phyloP scores from a whole-genome alignment of 2,329 filamentous ascomycete genomes.

The Onygena corvina region DNA sequence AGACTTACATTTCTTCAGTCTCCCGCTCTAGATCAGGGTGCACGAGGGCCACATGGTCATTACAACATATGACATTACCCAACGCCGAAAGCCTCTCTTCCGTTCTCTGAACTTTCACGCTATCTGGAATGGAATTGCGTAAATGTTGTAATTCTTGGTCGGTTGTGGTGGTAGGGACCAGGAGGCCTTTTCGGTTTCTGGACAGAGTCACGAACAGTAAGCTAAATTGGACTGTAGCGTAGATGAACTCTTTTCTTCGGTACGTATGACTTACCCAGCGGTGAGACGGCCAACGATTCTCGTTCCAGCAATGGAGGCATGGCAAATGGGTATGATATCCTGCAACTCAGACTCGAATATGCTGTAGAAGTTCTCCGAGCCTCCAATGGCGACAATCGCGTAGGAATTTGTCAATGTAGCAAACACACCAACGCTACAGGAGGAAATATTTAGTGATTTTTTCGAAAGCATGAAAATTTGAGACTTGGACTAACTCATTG shows the following conservation, averaged over 20 bases:
- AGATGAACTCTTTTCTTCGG: background rate
- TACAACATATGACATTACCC: conserved; percentile 91
- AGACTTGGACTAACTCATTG: conserved; percentile 32
- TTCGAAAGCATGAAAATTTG: background rate
- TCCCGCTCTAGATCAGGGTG: conserved; percentile 95
- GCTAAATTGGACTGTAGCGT: background rate
- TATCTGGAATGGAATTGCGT: conserved; percentile 84
- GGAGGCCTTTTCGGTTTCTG: conserved; percentile 88
- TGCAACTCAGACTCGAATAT: conserved; percentile 96
- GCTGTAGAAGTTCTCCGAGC: conserved; percentile 98
- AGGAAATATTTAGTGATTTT: background rate
- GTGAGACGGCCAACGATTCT: conserved; percentile 93
- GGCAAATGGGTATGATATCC: conserved; percentile 93
- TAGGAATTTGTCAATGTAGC: conserved; percentile 94
- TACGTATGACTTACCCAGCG: conserved; percentile 53
- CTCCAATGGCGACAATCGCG: conserved; percentile 83
- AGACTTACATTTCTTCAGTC: conserved; percentile 72
- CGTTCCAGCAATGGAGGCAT: conserved; percentile 91
- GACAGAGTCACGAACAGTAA: background rate
- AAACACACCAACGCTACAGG: conserved; percentile 80
- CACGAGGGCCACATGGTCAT: conserved; percentile 92
- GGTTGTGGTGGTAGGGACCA: conserved; percentile 89
- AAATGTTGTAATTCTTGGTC: conserved; percentile 98
- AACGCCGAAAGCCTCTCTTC: conserved; percentile 92
- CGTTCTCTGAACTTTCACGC: conserved; percentile 89